phyloP scores from a whole-genome alignment of 208 protist species.

The Wallacemonas sp. region DNA sequence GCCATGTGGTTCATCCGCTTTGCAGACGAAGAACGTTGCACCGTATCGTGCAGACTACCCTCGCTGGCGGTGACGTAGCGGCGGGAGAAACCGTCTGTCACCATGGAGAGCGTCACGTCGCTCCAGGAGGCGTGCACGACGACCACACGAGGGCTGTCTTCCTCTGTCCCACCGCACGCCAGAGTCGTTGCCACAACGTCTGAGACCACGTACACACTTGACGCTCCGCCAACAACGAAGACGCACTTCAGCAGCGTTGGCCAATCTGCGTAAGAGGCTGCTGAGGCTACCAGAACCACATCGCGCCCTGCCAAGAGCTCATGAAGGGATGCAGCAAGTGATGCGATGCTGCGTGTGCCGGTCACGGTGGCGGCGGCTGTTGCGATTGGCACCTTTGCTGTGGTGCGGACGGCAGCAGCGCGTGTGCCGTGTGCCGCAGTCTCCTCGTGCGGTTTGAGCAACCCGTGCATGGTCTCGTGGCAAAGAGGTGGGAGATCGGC shows the following conservation, averaged over 20 bases:
- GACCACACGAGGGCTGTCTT: constrained; percentile 11
- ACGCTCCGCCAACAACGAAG: constrained; percentile 18
- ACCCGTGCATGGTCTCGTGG: constrained; percentile 9
- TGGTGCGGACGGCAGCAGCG: background rate
- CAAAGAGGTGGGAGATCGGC: constrained; percentile 21
- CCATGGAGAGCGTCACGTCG: constrained; percentile 28
- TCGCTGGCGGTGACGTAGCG: constrained; percentile 23
- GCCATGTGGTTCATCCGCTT: too few species aligned
- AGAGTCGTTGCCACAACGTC: constrained; percentile 59
- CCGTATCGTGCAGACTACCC: constrained; percentile 17
- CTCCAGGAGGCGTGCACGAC: constrained; percentile 36
- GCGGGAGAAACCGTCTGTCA: constrained; percentile 31
- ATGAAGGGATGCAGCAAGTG: constrained; percentile 17
- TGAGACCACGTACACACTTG: constrained; percentile 44
- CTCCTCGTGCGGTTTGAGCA: constrained; percentile 1
- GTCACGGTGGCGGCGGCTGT: too few species aligned
- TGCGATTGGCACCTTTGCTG: too few species aligned
- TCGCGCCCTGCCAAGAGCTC: constrained; percentile 27
- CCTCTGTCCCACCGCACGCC: constrained; percentile 30
- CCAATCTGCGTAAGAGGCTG: constrained; percentile 27
- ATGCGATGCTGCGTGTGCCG: too few species aligned
- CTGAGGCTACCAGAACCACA: constrained; percentile 43
- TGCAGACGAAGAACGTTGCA: too few species aligned
- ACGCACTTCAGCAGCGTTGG: constrained; percentile 31
- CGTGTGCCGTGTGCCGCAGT: background rate